A percentile compares a stretch with the other conserved stretches of the same genome.
Conservation (phyloP, 2,329 filamentous ascomycete genomes). For the Trichoderma lentiforme region DNA sequence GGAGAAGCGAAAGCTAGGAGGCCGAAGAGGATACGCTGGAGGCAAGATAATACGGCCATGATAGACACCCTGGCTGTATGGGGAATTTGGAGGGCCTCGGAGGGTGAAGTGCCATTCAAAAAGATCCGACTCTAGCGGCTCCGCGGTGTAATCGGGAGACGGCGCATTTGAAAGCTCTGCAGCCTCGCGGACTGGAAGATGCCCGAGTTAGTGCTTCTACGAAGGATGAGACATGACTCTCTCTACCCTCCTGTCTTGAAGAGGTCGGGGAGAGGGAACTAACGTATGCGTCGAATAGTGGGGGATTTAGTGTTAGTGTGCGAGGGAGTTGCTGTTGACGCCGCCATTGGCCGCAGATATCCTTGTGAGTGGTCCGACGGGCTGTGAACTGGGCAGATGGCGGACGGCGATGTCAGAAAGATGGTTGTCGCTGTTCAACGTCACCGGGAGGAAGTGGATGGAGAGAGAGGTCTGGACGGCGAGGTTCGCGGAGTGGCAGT, state of each 20-base stretch:
- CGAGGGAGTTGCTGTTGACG: conserved; percentile 30
- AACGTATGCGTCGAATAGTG: conserved; percentile 80
- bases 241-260: background rate
- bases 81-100: conserved; percentile 78
- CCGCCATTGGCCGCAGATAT: conserved; percentile 2
- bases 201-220: conserved; percentile 1
- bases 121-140: conserved; percentile 82
- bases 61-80: conserved; percentile 80
- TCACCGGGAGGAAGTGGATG: background rate
- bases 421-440: background rate
- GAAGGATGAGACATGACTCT: background rate
- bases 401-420: background rate
- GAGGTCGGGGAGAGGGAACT: conserved; percentile 28
- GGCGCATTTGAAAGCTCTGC: conserved; percentile 77
- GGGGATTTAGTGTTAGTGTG: conserved; percentile 72
- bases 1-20: conserved; percentile 91
- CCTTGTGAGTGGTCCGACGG: background rate
- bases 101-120: conserved; percentile 99
- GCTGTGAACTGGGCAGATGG: background rate
- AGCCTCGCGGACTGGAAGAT: conserved; percentile 73
- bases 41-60: conserved; percentile 94
- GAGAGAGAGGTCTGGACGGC: background rate
- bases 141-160: conserved; percentile 79
- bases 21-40: conserved; percentile 83
- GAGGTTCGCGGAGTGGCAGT: background rate